Evolutionary conservation across 1,139 yeast genomes (phyloP).

Genomic region (Arxiozyma heterogenica): DNA sequence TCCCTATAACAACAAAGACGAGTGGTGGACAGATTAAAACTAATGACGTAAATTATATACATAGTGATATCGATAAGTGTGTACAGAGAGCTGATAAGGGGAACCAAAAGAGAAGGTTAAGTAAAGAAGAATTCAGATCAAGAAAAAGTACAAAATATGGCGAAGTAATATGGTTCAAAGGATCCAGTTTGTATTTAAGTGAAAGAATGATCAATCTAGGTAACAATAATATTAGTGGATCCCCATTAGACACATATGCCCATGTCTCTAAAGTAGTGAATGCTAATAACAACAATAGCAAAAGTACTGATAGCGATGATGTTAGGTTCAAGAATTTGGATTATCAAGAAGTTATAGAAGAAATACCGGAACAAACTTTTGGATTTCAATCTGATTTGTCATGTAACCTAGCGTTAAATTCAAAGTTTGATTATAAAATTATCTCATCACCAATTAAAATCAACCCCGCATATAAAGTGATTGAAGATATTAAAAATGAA

Average conservation of each 20-base stretch:
- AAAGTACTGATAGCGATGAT: constrained; percentile 2
- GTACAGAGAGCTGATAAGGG: constrained; percentile 24
- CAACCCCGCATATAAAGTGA: neutral
- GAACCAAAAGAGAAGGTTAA: constrained; percentile 26
- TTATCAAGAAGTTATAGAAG: constrained; percentile 3
- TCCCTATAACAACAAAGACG: constrained; percentile 18
- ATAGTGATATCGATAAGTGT: constrained; percentile 15
- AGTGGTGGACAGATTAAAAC: constrained; percentile 6
- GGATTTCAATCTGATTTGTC: neutral
- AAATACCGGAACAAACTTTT: neutral
- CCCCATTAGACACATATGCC: constrained; percentile 14
- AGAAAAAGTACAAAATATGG: constrained; percentile 24
- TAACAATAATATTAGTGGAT: neutral
- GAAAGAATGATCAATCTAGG: constrained; percentile 37
- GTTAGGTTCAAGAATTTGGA: constrained; percentile 21
- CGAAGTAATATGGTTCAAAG: constrained; percentile 68
- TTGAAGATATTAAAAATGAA: constrained; percentile 12
- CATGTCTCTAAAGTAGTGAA: constrained; percentile 17
- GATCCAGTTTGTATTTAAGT: constrained; percentile 60
- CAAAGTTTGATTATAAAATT: neutral
- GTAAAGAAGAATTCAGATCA: constrained; percentile 24
- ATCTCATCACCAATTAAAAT: neutral
- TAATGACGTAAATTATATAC: constrained; percentile 1
- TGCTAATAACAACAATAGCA: no score
- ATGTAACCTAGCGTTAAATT: neutral